Percentiles rank a stretch among this genome's conserved stretches.
phyloP scores from a whole-genome alignment of 352 stramenopile species.

The Globisporangium yorkense region DNA sequence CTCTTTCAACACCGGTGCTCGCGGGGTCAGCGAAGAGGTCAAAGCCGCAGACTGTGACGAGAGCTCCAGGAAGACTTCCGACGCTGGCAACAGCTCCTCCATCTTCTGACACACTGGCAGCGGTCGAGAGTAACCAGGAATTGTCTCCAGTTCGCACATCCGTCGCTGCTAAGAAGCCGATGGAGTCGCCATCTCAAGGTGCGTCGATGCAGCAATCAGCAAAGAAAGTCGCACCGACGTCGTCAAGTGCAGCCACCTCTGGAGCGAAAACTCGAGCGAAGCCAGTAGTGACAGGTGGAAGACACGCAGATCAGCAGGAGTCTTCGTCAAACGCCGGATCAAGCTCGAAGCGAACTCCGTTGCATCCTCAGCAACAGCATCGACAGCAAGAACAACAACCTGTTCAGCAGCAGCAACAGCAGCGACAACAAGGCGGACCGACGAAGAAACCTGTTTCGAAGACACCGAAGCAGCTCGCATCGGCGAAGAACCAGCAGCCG shows the following conservation, averaged over 20 bases:
- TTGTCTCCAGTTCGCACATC: constrained; percentile 12
- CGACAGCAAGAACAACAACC: not conserved
- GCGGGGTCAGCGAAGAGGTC: not conserved
- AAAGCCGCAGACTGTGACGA: not conserved
- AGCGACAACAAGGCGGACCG: not conserved
- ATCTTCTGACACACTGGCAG: not conserved
- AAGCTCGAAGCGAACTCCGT: not conserved
- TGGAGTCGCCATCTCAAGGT: constrained; percentile 8
- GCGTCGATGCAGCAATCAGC: not conserved
- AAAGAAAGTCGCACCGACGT: not conserved
- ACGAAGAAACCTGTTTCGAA: not conserved
- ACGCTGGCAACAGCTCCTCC: not conserved
- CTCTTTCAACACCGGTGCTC: not conserved
- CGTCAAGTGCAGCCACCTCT: not conserved
- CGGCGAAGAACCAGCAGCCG: not conserved
- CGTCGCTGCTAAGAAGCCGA: constrained; percentile 2
- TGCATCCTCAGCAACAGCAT: not conserved
- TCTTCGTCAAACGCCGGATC: not conserved
- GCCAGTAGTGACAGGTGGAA: not conserved
- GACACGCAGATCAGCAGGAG: too few species aligned
- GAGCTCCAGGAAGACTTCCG: constrained; percentile 1
- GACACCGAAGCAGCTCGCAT: not conserved
- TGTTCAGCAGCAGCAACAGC: too few species aligned
- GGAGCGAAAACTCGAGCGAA: not conserved
- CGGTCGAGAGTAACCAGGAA: constrained; percentile 24